phyloP scores from a whole-genome alignment of 192 early-diverging fungal species.

The Gigaspora rosea region DNA sequence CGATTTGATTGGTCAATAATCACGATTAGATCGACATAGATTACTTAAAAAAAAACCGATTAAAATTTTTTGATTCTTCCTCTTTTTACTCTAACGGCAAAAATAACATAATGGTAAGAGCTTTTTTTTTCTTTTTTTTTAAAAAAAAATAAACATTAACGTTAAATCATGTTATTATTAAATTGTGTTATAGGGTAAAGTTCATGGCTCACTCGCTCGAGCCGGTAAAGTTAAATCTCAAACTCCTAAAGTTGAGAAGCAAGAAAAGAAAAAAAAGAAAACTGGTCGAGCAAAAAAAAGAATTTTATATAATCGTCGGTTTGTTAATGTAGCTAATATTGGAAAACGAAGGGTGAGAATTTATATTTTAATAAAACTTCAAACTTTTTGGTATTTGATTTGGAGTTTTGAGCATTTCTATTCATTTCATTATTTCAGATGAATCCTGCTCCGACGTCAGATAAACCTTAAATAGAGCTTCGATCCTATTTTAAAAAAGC shows the following conservation, averaged over 20 bases:
- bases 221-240: conserved; percentile 99
- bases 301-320: conserved; percentile 94
- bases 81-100: too few species aligned
- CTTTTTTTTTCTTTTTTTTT: too few species aligned
- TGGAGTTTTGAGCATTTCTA: neutral
- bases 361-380: neutral
- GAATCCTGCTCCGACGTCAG: conserved; percentile 55
- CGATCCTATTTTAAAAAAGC: too few species aligned
- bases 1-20: too few species aligned
- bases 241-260: conserved; percentile 96
- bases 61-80: too few species aligned
- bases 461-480: conserved; percentile 45
- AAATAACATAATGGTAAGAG: too few species aligned
- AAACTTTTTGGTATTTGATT: neutral
- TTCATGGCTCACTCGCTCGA: conserved; percentile 99
- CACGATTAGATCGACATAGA: too few species aligned
- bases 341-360: conserved; percentile 85
- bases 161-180: too few species aligned
- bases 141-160: too few species aligned
- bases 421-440: conserved; percentile 32
- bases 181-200: conserved; percentile 82
- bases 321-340: conserved; percentile 90
- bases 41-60: too few species aligned
- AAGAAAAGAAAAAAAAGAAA: conserved; percentile 95
- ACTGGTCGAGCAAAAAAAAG: conserved; percentile 96